Conservation (phyloP, 768 basidiomycete species). For the Pilatotrama ljubarskyi region DNA sequence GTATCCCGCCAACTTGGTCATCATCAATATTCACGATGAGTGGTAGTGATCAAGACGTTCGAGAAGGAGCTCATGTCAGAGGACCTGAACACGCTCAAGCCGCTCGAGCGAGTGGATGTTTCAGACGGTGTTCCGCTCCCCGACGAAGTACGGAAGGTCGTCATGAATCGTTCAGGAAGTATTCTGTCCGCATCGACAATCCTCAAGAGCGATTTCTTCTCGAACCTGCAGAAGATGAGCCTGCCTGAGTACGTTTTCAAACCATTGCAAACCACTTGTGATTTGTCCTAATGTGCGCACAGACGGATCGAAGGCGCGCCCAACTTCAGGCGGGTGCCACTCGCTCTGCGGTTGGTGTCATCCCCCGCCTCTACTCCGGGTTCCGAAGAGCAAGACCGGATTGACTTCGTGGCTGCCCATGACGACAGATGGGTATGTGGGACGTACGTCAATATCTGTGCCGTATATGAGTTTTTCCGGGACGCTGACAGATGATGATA, state of each 20-base stretch:
- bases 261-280: background rate
- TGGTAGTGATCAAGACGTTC: slow-evolving; percentile 90
- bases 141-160: slow-evolving; percentile 88
- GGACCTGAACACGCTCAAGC: slow-evolving; percentile 77
- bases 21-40: no score
- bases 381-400: slow-evolving; percentile 17
- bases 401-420: slow-evolving; percentile 38
- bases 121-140: slow-evolving; percentile 75
- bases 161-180: slow-evolving; percentile 78
- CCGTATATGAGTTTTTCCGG: background rate
- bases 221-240: slow-evolving; percentile 93
- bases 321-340: slow-evolving; percentile 84
- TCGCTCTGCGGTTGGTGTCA: slow-evolving; percentile 32
- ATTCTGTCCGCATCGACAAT: slow-evolving; percentile 92
- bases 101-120: slow-evolving; percentile 70
- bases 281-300: slow-evolving; percentile 4
- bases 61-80: slow-evolving; percentile 84
- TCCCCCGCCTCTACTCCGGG: background rate
- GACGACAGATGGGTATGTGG: slow-evolving; percentile 73
- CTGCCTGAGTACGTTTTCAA: slow-evolving; percentile 83
- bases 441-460: slow-evolving; percentile 49
- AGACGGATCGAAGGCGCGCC: slow-evolving; percentile 92
- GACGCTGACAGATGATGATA: slow-evolving; percentile 31
- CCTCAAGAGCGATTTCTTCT: slow-evolving; percentile 94
- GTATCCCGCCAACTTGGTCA: no score